Evolutionary conservation across 768 basidiomycete species (phyloP).

Genomic region (Steccherinum ochraceum): DNA sequence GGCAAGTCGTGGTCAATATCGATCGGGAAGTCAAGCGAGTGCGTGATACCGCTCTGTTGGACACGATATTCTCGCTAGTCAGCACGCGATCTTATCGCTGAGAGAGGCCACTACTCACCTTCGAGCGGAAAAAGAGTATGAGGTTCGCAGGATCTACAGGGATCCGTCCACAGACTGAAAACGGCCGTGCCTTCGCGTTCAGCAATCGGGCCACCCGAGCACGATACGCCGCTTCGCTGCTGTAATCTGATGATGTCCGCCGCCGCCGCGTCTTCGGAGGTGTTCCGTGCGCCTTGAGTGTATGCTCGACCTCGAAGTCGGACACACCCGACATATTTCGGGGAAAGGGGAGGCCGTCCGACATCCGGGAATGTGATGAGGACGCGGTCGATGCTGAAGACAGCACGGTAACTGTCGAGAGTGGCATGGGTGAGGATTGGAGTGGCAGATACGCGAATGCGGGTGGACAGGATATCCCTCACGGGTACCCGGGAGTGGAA

Average conservation of each 20-base stretch:
- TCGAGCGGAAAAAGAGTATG: slow-evolving; percentile 73
- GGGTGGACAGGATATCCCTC: background rate
- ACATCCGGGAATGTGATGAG: slow-evolving; percentile 30
- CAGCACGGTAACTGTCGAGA: slow-evolving; percentile 15
- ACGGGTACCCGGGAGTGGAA: slow-evolving; percentile 5
- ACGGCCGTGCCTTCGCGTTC: slow-evolving; percentile 52
- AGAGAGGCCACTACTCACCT: slow-evolving; percentile 37
- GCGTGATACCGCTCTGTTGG: slow-evolving; percentile 64
- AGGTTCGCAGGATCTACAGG: slow-evolving; percentile 63
- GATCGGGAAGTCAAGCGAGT: slow-evolving; percentile 78
- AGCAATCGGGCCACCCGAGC: slow-evolving; percentile 51
- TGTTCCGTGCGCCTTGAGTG: slow-evolving; percentile 10
- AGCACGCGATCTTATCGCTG: background rate
- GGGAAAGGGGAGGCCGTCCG: slow-evolving; percentile 31
- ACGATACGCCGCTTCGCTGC: slow-evolving; percentile 48
- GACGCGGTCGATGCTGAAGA: slow-evolving; percentile 12
- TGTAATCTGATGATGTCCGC: slow-evolving; percentile 34
- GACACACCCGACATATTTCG: slow-evolving; percentile 27
- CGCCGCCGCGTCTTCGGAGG: slow-evolving; percentile 17
- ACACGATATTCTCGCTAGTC: background rate
- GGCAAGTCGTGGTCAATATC: slow-evolving; percentile 70
- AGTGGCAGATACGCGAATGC: slow-evolving; percentile 5
- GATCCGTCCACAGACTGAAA: slow-evolving; percentile 61
- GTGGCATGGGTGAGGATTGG: slow-evolving; percentile 13
- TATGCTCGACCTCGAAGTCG: slow-evolving; percentile 62